Base-by-base conservation (phyloP, 164 flowering plant species). In the Vitis amurensis region DNA sequence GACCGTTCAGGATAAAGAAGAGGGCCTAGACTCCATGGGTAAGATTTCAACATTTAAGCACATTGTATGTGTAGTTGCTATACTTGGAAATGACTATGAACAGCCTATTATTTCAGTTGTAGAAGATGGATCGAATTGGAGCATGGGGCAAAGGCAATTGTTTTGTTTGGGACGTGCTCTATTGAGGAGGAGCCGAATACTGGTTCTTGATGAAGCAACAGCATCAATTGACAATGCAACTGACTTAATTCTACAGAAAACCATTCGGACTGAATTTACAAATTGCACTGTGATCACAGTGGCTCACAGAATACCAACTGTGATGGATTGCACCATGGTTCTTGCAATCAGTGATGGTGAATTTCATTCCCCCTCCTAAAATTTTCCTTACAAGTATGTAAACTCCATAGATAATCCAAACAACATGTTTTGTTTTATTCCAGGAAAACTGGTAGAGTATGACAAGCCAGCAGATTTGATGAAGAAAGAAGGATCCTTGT, bases 391-490 rank as follows among this genome's bases (percentile, higher is more conserved):
- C n/a, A 19, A 23, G 14, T 48, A 15, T 11, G 2, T 12, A 31
- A 13, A 19, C 3, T 9, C 6, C 16, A 4, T 13, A 9, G 11
- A 27, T 3, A 68, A 30, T 52, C 37, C 27, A 12, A 27, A 30
- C 19, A 50, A 9, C 8, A 58, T 52, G 47, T 44, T 59, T 27
- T 9, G 4, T 13, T 14, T 8, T 59, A 50, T 74, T 66, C 66
- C 83, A 89, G 94, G 94, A 49, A 73, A 79, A 72, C 50, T 92
- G 5, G 89, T 86, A 72, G 98, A 94, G 74, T 94, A 81, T 69
- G 98, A 94, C 59, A 86, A 86, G 70, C 98, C 98, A 68, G 73
- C 70, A 84, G 83, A 81, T 75, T 72, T 92, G 63, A 88, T 94
- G 90, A 81, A 83, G 73, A 81, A 53, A 13, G 91, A 89, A 65